phyloP scores from a whole-genome alignment of 176 grass and related monocot genomes.

The Juncus effusus region DNA sequence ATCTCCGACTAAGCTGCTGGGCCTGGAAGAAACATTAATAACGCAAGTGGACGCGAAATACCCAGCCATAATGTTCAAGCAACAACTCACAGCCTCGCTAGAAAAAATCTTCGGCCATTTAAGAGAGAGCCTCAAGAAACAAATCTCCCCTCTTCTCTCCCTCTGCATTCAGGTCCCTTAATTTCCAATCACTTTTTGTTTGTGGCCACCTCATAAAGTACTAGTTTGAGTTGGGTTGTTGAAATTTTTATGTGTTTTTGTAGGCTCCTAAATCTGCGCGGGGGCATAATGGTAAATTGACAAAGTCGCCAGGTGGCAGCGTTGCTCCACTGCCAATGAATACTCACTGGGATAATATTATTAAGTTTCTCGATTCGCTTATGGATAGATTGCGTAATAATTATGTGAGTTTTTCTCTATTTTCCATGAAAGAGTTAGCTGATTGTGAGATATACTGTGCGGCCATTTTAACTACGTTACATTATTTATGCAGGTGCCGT shows the following conservation, averaged over 20 bases:
- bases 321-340: constrained; percentile 43
- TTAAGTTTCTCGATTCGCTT: constrained; percentile 82
- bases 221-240: constrained; percentile 4
- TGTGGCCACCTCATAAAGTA: neutral
- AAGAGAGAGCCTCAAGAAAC: constrained; percentile 95
- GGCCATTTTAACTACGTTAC: neutral
- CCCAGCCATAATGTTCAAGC: constrained; percentile 94
- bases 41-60: constrained; percentile 86
- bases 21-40: constrained; percentile 40
- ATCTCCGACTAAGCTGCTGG: constrained; percentile 55
- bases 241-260: constrained; percentile 1
- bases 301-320: constrained; percentile 53
- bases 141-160: constrained; percentile 83
- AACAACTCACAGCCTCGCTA: constrained; percentile 86
- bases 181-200: neutral
- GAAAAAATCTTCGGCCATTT: constrained; percentile 97
- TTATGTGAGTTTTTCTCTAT: constrained; percentile 47
- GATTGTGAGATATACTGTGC: neutral
- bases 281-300: constrained; percentile 52
- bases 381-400: constrained; percentile 69
- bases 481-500: constrained; percentile 59
- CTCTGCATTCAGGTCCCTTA: constrained; percentile 86
- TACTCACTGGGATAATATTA: constrained; percentile 79
- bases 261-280: constrained; percentile 92
- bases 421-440: constrained; percentile 12